Conservation (phyloP, 305 asterid genomes). For the Fraxinus floribunda region DNA sequence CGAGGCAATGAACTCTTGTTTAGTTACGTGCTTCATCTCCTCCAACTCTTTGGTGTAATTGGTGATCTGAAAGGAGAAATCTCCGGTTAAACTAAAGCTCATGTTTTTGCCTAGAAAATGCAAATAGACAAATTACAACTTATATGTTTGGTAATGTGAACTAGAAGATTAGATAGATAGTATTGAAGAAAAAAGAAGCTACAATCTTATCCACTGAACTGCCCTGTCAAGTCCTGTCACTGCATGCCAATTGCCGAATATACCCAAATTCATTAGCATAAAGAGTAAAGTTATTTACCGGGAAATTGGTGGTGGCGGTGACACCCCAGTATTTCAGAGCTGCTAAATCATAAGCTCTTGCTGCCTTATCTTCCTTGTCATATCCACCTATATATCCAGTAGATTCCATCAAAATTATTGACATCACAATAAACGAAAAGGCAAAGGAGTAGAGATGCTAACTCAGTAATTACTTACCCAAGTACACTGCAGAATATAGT, state of each 20-base stretch:
- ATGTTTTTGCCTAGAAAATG: not conserved
- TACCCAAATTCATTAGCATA: not conserved
- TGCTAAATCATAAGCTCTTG: slow-evolving; percentile 94
- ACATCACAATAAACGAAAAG: not conserved
- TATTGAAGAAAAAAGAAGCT: not conserved
- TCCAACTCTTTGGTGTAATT: slow-evolving; percentile 73
- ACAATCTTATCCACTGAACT: not conserved
- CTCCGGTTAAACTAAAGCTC: not conserved
- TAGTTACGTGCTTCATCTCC: slow-evolving; percentile 81
- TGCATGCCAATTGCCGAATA: not conserved
- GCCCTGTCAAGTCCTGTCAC: not conserved
- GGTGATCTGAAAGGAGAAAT: slow-evolving; percentile 45
- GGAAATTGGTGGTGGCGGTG: slow-evolving; percentile 87
- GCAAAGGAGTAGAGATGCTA: not conserved
- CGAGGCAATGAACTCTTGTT: slow-evolving; percentile 94
- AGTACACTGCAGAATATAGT: slow-evolving; percentile 56
- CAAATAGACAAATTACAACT: not conserved
- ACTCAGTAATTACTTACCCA: slow-evolving; percentile 53
- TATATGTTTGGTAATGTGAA: not conserved
- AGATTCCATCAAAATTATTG: slow-evolving; percentile 10
- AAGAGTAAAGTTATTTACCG: slow-evolving; percentile 40
- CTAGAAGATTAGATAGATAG: not conserved
- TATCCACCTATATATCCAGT: slow-evolving; percentile 67
- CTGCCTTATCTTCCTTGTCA: slow-evolving; percentile 97
- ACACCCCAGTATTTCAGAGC: slow-evolving; percentile 98